Conservation (phyloP, 768 basidiomycete species). For the Serpula lacrymans region DNA sequence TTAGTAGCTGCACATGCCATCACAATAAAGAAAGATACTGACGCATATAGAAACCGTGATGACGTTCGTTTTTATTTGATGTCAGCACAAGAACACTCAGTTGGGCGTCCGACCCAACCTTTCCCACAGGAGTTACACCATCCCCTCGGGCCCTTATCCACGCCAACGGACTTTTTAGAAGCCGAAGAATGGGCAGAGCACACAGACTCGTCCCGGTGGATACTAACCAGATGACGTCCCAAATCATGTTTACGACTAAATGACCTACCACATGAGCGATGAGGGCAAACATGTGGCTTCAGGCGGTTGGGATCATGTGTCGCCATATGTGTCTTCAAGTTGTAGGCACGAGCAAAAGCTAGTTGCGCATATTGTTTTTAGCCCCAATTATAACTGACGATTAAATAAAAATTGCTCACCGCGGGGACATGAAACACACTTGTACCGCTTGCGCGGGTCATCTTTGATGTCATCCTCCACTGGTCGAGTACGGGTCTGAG, state of each 20-base stretch:
- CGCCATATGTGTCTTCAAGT: constrained; percentile 92
- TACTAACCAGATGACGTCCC: constrained; percentile 83
- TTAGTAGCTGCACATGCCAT: constrained; percentile 4
- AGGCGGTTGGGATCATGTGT: constrained; percentile 91
- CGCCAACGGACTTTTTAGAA: constrained; percentile 58
- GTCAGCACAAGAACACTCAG: constrained; percentile 60
- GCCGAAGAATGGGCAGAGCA: constrained; percentile 35
- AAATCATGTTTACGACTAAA: constrained; percentile 95
- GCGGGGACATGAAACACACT: constrained; percentile 70
- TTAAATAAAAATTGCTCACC: constrained; percentile 38
- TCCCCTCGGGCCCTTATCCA: constrained; percentile 54
- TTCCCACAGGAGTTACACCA: constrained; percentile 81
- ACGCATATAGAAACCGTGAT: constrained; percentile 23
- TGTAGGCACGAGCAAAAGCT: constrained; percentile 94
- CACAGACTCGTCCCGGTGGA: constrained; percentile 71
- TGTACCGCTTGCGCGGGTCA: constrained; percentile 77
- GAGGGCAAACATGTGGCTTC: constrained; percentile 88
- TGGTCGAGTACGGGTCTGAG: constrained; percentile 33
- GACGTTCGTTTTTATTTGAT: constrained; percentile 47
- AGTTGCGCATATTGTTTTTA: neutral
- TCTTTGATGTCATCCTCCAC: constrained; percentile 45
- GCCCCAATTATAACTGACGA: constrained; percentile 7
- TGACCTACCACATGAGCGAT: constrained; percentile 80
- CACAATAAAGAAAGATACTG: constrained; percentile 6
- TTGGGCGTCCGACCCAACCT: constrained; percentile 53